Evolutionary conservation across 2,329 filamentous ascomycete genomes (phyloP), one percentile per base, ranked within the genome.

Genomic region (Bipolaris sorokiniana): DNA sequence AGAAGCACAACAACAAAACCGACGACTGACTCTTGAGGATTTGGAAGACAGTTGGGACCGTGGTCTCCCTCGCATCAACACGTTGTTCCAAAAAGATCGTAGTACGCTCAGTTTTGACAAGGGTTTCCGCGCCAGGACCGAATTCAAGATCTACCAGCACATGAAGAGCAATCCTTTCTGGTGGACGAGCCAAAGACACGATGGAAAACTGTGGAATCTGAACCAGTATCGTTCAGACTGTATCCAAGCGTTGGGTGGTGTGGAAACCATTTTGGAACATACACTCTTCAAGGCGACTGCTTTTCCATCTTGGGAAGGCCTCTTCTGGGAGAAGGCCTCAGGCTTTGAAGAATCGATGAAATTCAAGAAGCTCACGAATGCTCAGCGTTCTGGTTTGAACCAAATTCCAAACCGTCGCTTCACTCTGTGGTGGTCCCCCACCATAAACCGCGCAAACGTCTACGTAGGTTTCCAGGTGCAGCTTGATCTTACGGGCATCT

Each of bases 81-180:
- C 95, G 0, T 83, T 99, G 2, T 99, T 99, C 87, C 95, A 99
- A 76, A 99, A 99, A 77, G 95, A 99, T 69, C 86, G 95, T 70
- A 97, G 92, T 76, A 99, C 95, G 0, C 84, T 99, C 62, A 96
- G 92, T 71, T 99, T 99, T 72, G 95, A 99, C 81, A 99, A 99
- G 80, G 95, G 95, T 52, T 99, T 98, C 88, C 89, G 95, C 66
- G 88, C 93, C 13, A 86, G 95, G 51, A 92, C 94, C 10, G 95
- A 99, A 76, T 99, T 99, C 83, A 99, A 99, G 83, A 88, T 95
- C 28, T 99, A 98, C 74, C 94, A 98, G 76, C 83, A 98, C 59
- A 98, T 99, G 94, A 97, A 96, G 86, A 96, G 90, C 79, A 97
- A 98, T 74, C 95, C 95, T 0, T 98, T 98, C 83, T 97, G 93